A percentile compares a stretch with the other conserved stretches of the same genome.
These are phyloP conservation scores for Nepenthes alata DNA, from an alignment of 179 eudicot genomes.

Conservation along the genomic window DNA sequence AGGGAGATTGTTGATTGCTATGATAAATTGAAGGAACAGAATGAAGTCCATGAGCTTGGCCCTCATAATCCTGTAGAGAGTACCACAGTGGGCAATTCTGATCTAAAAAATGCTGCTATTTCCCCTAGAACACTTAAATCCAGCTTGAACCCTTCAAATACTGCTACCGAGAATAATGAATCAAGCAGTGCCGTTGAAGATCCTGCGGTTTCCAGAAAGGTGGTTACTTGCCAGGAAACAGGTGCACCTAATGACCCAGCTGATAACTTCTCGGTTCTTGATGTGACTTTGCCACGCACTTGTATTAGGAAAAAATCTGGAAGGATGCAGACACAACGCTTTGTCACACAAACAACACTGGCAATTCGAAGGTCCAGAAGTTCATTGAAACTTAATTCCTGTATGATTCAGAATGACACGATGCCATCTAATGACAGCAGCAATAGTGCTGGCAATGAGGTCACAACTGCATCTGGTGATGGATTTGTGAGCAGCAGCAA, in stretches of 20 bases:
- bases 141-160: constrained; percentile 18
- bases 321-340: constrained; percentile 32
- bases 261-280: constrained; percentile 20
- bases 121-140: constrained; percentile 19
- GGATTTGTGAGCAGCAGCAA: constrained; percentile 46
- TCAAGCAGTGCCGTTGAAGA: constrained; percentile 29
- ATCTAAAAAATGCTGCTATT: constrained; percentile 21
- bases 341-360: constrained; percentile 18
- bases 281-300: constrained; percentile 20
- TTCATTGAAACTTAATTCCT: constrained; percentile 35
- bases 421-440: constrained; percentile 22
- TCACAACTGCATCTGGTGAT: constrained; percentile 31
- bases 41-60: constrained; percentile 18
- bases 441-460: constrained; percentile 19
- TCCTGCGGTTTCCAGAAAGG: constrained; percentile 24
- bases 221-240: constrained; percentile 24
- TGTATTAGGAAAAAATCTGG: constrained; percentile 34
- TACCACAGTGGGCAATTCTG: constrained; percentile 16
- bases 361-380: constrained; percentile 51
- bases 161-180: constrained; percentile 31
- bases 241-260: constrained; percentile 30
- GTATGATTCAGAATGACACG: constrained; percentile 24
- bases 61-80: constrained; percentile 27
- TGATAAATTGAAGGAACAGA: constrained; percentile 51
- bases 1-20: constrained; percentile 71